Conservation (phyloP, 164 flowering plant species). For the Tetracentron sinense region DNA sequence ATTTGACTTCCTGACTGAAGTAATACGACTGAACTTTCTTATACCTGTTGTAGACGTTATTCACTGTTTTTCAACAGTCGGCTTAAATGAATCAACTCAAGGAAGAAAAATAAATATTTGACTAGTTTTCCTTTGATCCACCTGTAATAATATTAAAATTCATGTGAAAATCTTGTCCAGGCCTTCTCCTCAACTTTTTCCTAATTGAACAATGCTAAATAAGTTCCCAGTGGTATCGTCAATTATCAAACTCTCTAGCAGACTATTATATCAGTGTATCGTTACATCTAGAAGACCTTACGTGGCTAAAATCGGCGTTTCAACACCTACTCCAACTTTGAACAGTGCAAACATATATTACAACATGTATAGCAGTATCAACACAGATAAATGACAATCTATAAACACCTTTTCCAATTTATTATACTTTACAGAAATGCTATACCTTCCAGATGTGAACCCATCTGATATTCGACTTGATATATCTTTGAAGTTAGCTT, state of each 20-base stretch:
- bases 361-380: neutral
- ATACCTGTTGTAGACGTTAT: no score
- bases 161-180: no score
- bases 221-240: neutral
- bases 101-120: no score
- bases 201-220: no score
- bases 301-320: neutral
- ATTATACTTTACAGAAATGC: neutral
- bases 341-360: neutral
- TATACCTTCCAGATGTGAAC: constrained; percentile 79
- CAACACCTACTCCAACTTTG: neutral
- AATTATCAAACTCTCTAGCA: neutral
- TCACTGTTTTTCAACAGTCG: no score
- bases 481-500: constrained; percentile 66
- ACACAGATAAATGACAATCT: neutral
- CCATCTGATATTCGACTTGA: constrained; percentile 66
- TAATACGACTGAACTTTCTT: no score
- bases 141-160: no score
- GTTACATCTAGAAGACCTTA: neutral
- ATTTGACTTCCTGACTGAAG: no score
- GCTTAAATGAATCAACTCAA: no score
- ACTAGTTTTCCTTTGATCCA: no score
- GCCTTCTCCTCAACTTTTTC: no score
- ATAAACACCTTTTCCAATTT: neutral
- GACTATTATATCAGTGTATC: neutral